Evolutionary conservation across 2,329 filamentous ascomycete genomes (phyloP), one percentile per base, ranked within the genome.

Genomic region (Coleophoma eucalyptorum): DNA sequence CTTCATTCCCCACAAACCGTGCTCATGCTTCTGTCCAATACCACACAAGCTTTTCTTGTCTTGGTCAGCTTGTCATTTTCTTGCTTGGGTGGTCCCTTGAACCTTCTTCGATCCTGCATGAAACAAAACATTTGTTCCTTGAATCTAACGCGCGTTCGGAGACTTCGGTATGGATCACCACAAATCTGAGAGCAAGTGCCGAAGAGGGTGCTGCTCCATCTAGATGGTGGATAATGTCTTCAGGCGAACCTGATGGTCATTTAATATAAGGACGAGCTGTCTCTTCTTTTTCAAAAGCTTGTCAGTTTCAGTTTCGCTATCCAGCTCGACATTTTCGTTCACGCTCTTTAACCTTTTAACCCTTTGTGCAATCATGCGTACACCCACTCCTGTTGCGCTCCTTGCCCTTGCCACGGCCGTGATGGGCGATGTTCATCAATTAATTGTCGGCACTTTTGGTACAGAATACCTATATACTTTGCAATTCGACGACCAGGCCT

Each of bases 401-500:
- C 40, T 53, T 12, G 38, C 46, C 31, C 42, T 50, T 33, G 31
- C 48, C 16, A 41, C 20, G 3, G 18, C 26, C 18, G 51, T 43
- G 4, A 51, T 43, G 5, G 49, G 31, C 21, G 51, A 55, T 12
- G 21, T 60, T 26, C 61, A 65, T 52, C 52, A 62, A 5, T 52
- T 69, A 1, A 57, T 69, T 43, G 57, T 67, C 18, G 65, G 64
- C 15, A 64, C 61, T 6, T 67, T 67, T 41, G 54, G 56, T 35
- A 62, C 60, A 2, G 52, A 58, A 10, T 58, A 49, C 20, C 58
- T 69, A 5, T 67, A 67, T 49, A 66, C 62, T 0, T 45, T 66
- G 3, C 58, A 62, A 42, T 67, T 67, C 49, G 61, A 67, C 43
- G 64, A 68, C 43, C 55, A 43, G 16, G 52, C 55, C 8, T 46